These are phyloP conservation scores for Boletus sp. DNA, from an alignment of 1,284 basidiomycete genomes.

Conservation along the genomic window DNA sequence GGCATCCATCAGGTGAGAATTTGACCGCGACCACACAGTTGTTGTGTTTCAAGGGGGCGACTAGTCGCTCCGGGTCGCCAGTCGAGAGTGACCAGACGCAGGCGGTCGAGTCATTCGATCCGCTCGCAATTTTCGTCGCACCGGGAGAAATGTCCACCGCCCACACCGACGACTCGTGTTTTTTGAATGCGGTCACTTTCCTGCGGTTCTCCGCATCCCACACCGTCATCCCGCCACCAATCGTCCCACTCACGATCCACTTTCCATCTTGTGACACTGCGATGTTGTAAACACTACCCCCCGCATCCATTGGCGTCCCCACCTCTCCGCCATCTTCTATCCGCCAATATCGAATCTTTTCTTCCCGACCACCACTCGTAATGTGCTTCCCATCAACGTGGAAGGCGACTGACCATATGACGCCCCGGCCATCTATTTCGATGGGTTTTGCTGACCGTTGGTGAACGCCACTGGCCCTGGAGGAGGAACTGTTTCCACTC, in stretches of 20 bases:
- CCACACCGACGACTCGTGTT: too few species aligned
- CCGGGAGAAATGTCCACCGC: neutral
- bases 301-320: neutral
- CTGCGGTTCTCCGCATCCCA: neutral
- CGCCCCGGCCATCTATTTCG: neutral
- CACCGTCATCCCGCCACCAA: neutral
- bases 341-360: slow-evolving; percentile 3
- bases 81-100: too few species aligned
- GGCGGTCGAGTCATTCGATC: too few species aligned
- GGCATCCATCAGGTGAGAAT: neutral
- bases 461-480: too few species aligned
- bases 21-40: neutral
- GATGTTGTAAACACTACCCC: neutral
- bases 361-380: neutral
- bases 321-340: slow-evolving; percentile 1
- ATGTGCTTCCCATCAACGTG: neutral
- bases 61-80: neutral
- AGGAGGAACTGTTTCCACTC: neutral
- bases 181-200: neutral
- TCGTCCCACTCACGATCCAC: neutral
- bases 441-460: too few species aligned
- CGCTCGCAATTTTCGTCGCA: neutral
- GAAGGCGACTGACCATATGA: neutral
- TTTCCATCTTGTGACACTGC: neutral
- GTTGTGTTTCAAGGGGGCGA: too few species aligned